A percentile compares a stretch with the other conserved stretches of the same genome.
Evolutionary conservation across 352 stramenopile species (phyloP).

Genomic region (Blastocystis sp.): DNA sequence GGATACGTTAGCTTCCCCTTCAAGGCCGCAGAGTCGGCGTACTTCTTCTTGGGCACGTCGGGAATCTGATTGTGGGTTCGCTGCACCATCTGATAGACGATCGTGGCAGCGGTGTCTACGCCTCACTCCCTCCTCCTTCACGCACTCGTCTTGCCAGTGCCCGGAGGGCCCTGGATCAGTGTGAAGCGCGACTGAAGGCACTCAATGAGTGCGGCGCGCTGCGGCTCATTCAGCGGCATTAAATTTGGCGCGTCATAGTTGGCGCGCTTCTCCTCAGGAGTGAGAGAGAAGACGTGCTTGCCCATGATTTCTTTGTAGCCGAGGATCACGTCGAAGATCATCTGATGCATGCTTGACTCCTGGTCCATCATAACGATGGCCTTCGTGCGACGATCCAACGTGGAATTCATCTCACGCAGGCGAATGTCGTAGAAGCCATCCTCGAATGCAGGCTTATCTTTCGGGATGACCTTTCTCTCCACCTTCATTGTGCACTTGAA

Average conservation of each 20-base stretch:
- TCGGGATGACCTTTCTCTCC: neutral
- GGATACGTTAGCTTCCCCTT: neutral
- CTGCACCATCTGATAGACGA: conserved; percentile 98
- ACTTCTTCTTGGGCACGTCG: conserved; percentile 1
- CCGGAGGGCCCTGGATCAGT: conserved; percentile 94
- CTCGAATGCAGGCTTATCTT: neutral
- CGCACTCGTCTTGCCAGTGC: conserved; percentile 87
- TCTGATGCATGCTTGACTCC: conserved; percentile 3
- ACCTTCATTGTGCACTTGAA: neutral
- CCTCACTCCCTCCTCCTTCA: neutral
- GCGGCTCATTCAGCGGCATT: conserved; percentile 71
- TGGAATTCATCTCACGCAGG: neutral
- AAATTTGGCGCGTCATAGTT: conserved; percentile 17
- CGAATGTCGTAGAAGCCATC: conserved; percentile 61
- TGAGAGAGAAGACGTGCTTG: conserved; percentile 26
- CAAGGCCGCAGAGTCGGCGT: neutral
- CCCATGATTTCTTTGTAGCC: conserved; percentile 19
- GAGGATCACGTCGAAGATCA: conserved; percentile 17
- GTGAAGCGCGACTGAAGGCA: conserved; percentile 92
- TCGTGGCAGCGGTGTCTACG: conserved; percentile 88
- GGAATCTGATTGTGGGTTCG: conserved; percentile 76
- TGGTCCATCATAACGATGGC: conserved; percentile 45
- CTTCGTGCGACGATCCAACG: neutral
- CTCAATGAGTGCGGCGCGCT: conserved; percentile 88
- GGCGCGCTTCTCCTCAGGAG: neutral